A percentile compares a stretch with the other conserved stretches of the same genome.
These are phyloP conservation scores for Trichosporon faecale DNA, from an alignment of 1,284 basidiomycete genomes.

Conservation along the genomic window DNA sequence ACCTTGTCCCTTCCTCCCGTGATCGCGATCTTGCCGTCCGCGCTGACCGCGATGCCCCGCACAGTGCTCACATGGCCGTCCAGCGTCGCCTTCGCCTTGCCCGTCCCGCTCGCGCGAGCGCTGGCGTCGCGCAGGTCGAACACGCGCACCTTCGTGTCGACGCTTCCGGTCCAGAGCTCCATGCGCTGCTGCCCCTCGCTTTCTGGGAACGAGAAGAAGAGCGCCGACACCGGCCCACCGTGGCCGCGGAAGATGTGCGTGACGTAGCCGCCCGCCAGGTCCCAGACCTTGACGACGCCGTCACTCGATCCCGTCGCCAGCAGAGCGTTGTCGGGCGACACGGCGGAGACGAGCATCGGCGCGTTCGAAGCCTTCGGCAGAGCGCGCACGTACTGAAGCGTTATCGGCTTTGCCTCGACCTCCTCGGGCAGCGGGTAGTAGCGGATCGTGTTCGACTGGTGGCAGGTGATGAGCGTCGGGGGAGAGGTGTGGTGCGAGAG, in stretches of 20 bases:
- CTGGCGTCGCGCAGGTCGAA: conserved; percentile 72
- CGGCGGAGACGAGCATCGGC: conserved; percentile 81
- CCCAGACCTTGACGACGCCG: conserved; percentile 96
- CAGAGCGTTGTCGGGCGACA: conserved; percentile 83
- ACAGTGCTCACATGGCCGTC: conserved; percentile 91
- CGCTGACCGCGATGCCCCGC: conserved; percentile 76
- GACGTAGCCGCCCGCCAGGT: conserved; percentile 78
- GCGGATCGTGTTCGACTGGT: conserved; percentile 55
- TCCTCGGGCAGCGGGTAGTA: conserved; percentile 54
- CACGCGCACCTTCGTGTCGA: conserved; percentile 82
- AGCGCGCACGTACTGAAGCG: conserved; percentile 61
- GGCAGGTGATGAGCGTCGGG: conserved; percentile 55
- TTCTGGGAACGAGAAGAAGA: conserved; percentile 72
- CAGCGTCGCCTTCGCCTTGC: conserved; percentile 69
- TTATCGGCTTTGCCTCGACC: conserved; percentile 35
- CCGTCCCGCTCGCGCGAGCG: conserved; percentile 55
- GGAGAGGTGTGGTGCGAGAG: conserved; percentile 49
- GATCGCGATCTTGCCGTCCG: conserved; percentile 78
- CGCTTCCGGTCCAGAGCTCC: conserved; percentile 82
- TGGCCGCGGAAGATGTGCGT: conserved; percentile 97
- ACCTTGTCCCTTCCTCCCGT: conserved; percentile 88
- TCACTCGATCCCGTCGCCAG: conserved; percentile 94
- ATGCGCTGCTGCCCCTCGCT: conserved; percentile 55
- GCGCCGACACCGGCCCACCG: conserved; percentile 88
- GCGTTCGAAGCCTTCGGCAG: conserved; percentile 83